phyloP scores from a whole-genome alignment of 805 yeast species.

The Saccharomycopsis sp. region DNA sequence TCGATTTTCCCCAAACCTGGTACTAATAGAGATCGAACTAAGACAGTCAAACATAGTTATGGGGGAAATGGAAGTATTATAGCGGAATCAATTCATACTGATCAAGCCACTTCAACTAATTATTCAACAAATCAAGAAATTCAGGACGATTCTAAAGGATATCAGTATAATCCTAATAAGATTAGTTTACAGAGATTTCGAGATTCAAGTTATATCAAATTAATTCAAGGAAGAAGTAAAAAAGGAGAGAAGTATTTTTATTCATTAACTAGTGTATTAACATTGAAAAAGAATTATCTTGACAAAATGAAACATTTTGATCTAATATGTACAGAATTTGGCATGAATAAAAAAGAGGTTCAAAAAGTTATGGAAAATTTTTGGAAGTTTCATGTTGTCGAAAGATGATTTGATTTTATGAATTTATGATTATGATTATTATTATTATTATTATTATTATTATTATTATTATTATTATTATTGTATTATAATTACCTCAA shows the following conservation, averaged over 20 bases:
- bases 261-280: conserved; percentile 15
- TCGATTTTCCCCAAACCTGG: conserved; percentile 15
- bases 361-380: conserved; percentile 33
- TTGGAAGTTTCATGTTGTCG: conserved; percentile 27
- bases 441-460: conserved; percentile 5
- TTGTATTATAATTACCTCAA: background rate
- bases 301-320: conserved; percentile 18
- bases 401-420: conserved; percentile 4
- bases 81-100: background rate
- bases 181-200: conserved; percentile 13
- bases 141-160: too few species aligned
- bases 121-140: background rate
- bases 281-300: conserved; percentile 14
- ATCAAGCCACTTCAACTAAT: background rate
- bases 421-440: too few species aligned
- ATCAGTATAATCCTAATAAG: too few species aligned
- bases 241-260: conserved; percentile 4
- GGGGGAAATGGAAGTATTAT: background rate
- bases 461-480: background rate
- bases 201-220: conserved; percentile 11
- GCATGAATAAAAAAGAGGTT: conserved; percentile 43
- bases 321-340: conserved; percentile 45
- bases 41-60: background rate
- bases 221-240: conserved; percentile 5
- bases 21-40: background rate